phyloP scores from a whole-genome alignment of 2,329 filamentous ascomycete genomes.

The Aspergillus floridensis region DNA sequence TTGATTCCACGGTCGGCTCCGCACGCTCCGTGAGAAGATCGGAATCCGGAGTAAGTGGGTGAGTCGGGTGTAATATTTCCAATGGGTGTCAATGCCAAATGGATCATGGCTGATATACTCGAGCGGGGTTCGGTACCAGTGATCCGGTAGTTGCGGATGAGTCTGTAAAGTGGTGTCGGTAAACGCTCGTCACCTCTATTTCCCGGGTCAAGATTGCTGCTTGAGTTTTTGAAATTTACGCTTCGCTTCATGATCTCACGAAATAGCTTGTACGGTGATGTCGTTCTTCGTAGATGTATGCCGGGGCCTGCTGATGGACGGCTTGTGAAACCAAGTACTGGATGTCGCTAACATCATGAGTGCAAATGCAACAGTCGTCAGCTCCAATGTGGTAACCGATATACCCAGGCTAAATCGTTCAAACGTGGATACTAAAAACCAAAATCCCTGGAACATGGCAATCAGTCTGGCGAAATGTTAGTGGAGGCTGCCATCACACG shows the following conservation, averaged over 20 bases:
- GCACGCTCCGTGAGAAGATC: background rate
- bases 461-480: no score
- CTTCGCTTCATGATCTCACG: background rate
- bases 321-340: conserved; percentile 2
- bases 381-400: background rate
- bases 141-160: background rate
- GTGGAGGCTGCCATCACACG: no score
- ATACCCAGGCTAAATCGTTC: no score
- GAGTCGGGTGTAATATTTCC: conserved; percentile 5
- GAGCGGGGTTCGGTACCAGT: conserved; percentile 1
- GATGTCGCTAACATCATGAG: conserved; percentile 5
- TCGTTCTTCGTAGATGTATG: background rate
- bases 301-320: conserved; percentile 1
- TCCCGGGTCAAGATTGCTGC: no score
- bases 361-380: conserved; percentile 3
- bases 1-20: conserved; percentile 6
- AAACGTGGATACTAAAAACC: no score
- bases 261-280: background rate
- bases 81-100: conserved; percentile 3
- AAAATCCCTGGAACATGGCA: no score
- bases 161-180: no score
- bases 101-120: background rate
- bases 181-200: no score
- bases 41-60: background rate
- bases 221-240: no score